A percentile compares a stretch with the other conserved stretches of the same genome.
These are phyloP conservation scores for Pseudonitzschia pungens DNA, from an alignment of 108 stramenopile genomes.

Conservation along the genomic window DNA sequence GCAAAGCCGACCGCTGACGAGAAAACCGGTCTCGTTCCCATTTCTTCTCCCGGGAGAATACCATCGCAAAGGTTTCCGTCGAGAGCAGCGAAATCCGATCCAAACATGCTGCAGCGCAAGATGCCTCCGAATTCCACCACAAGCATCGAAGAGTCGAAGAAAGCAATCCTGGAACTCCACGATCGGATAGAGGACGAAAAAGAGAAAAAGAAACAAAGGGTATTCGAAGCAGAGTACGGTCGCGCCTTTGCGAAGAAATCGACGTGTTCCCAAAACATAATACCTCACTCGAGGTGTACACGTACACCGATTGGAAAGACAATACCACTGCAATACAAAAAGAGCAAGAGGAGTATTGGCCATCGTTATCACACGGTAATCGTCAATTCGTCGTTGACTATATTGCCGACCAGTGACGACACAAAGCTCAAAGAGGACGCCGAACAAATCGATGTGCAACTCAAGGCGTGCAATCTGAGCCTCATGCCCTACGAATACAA, in stretches of 20 bases:
- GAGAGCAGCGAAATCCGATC: background rate
- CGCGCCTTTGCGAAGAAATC: background rate
- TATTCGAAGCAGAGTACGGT: background rate
- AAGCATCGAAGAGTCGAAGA: background rate
- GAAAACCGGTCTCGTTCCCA: too few species aligned
- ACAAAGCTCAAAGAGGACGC: background rate
- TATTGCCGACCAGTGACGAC: background rate
- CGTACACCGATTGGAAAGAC: background rate
- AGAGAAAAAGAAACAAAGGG: background rate
- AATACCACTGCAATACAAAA: background rate
- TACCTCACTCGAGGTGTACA: background rate
- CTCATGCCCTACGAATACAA: background rate
- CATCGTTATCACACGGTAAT: background rate
- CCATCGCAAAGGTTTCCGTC: too few species aligned
- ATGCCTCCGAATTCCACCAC: background rate
- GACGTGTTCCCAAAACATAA: background rate
- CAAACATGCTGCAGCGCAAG: background rate
- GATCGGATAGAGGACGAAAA: background rate
- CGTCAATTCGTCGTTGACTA: constrained; percentile 2
- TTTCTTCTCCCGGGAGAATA: too few species aligned
- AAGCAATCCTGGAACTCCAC: background rate
- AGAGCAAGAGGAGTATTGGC: background rate
- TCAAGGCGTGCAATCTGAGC: background rate
- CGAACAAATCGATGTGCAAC: background rate
- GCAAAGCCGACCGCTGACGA: too few species aligned